Conservation (phyloP, 306 rosid genomes). For the Fragaria ananassa region DNA sequence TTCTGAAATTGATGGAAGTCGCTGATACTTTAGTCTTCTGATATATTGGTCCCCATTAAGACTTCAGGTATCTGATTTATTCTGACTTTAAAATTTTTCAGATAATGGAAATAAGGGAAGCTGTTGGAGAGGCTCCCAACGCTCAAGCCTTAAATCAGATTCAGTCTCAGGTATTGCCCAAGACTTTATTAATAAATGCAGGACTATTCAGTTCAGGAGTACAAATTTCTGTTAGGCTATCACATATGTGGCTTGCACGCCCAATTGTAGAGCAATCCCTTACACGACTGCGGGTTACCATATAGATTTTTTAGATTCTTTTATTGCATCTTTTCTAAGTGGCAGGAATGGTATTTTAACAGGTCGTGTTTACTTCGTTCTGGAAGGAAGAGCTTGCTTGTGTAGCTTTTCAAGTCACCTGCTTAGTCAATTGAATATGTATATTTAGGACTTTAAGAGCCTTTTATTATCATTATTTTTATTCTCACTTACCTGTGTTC, state of each 20-base stretch:
- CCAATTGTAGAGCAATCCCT: neutral
- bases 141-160: constrained; percentile 57
- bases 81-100: constrained; percentile 33
- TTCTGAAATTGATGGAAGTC: neutral
- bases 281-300: neutral
- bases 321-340: neutral
- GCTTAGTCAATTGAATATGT: neutral
- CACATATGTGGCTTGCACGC: neutral
- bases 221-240: neutral
- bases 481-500: constrained; percentile 2
- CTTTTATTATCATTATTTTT: neutral
- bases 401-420: neutral
- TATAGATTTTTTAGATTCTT: neutral
- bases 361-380: neutral
- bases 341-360: neutral
- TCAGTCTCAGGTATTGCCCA: constrained; percentile 54
- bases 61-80: neutral
- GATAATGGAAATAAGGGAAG: constrained; percentile 96
- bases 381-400: neutral
- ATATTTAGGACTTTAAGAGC: too few relatives aligned
- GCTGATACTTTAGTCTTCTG: neutral
- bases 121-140: constrained; percentile 76
- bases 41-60: neutral
- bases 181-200: neutral
- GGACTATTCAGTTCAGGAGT: neutral